Base-by-base conservation (phyloP, 306 rosid genomes). In the Rosa persica region DNA sequence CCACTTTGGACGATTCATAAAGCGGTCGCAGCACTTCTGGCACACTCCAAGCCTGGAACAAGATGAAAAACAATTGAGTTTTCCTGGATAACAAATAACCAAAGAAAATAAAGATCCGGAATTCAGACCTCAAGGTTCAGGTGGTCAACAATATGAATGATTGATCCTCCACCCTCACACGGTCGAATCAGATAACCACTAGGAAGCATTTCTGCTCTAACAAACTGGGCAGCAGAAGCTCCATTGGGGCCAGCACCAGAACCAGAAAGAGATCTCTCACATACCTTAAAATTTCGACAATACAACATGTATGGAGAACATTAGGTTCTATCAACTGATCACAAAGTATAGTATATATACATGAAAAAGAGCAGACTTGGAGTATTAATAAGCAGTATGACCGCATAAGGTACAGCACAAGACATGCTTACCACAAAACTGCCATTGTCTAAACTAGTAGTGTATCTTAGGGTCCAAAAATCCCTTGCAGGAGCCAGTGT, bases 121-220 rank as follows among this genome's bases (percentile, higher is more conserved):
- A 69, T 42, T 77, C 77, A 70, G 49, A 95, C 99, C 97, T 95
- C 96, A 48, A 95, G 99, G 86, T 91, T 95, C 76, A 95, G 68
- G 86, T 96, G 99, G 81, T 96, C 99, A 76, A 93, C 99, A 52
- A 96, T 93, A 80, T 96, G 99, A 78, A 96, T 93, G 71, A 93
- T 96, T 67, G 99, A 96, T 65, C 99, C 99, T 55, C 99, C 99
- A 73, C 99, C 99, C 44, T 95, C 99, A 67, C 98, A 95, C 16
- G 99, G 97, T 71, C 99, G 93, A 85, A 96, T 88, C 81, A 93
- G 86, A 85, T 91, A 96, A 60, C 99, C 99, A 89, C 99, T 89
- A 9, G 99, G 98, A 70, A 96, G 97, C 87, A 85, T 89, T 73
- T 89, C 90, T 12, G 89, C 99, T 73, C 99, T 89, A 49, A 91